Evolutionary conservation across 176 grass and related monocot species (phyloP).

Genomic region (Themeda triandra): DNA sequence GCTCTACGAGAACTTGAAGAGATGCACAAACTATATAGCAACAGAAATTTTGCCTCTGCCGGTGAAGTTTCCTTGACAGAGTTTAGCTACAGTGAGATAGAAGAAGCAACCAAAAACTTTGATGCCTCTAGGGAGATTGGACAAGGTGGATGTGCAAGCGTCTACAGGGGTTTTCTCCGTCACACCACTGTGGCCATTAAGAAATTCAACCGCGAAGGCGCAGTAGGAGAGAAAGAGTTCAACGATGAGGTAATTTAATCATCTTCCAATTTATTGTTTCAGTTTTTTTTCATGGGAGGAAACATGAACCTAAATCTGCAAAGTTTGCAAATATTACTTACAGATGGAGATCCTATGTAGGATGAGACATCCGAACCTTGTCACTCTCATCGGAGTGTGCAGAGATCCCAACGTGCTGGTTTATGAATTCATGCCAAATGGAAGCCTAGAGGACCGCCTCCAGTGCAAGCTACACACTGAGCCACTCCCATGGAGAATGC

Average conservation of each 20-base stretch:
- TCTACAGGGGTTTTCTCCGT: conserved; percentile 70
- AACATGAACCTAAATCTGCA: background rate
- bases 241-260: conserved; percentile 66
- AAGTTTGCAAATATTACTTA: conserved; percentile 19
- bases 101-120: conserved; percentile 67
- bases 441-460: conserved; percentile 65
- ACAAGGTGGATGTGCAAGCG: conserved; percentile 63
- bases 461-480: conserved; percentile 10
- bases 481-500: conserved; percentile 57
- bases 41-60: background rate
- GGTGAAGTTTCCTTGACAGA: conserved; percentile 35
- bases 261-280: background rate
- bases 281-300: background rate
- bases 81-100: conserved; percentile 54
- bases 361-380: conserved; percentile 75
- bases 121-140: conserved; percentile 52
- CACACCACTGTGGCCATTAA: conserved; percentile 74
- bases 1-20: conserved; percentile 38
- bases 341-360: conserved; percentile 59
- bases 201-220: conserved; percentile 51
- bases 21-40: conserved; percentile 8
- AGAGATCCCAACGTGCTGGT: conserved; percentile 51
- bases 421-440: conserved; percentile 59
- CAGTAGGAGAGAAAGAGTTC: conserved; percentile 58
- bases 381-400: conserved; percentile 66